These are phyloP conservation scores for Hypomyces perniciosus DNA, from an alignment of 2,329 filamentous ascomycete species.

Conservation along the genomic window DNA sequence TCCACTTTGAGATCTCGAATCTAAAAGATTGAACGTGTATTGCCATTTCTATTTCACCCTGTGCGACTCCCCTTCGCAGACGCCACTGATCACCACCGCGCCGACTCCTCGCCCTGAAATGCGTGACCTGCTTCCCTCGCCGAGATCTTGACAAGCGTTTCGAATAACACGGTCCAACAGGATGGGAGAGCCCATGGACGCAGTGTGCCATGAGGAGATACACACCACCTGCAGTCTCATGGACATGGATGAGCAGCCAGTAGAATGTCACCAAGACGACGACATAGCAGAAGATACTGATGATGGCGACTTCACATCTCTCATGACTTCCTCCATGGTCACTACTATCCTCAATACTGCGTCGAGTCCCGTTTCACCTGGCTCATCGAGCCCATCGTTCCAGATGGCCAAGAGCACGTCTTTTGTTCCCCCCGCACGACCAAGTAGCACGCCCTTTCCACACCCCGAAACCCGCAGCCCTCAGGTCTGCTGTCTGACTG, in stretches of 20 bases:
- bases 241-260: slow-evolving; percentile 6
- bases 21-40: no score
- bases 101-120: slow-evolving; percentile 8
- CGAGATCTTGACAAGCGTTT: slow-evolving; percentile 2
- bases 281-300: slow-evolving; percentile 16
- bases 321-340: slow-evolving; percentile 33
- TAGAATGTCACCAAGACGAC: slow-evolving; percentile 2
- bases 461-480: slow-evolving; percentile 43
- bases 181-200: slow-evolving; percentile 10
- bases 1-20: no score
- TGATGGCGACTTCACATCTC: slow-evolving; percentile 29
- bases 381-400: slow-evolving; percentile 46
- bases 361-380: slow-evolving; percentile 51
- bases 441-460: slow-evolving; percentile 56
- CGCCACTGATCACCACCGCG: neutral
- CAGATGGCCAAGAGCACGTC: slow-evolving; percentile 38
- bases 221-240: neutral
- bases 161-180: neutral
- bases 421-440: slow-evolving; percentile 37
- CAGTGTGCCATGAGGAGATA: slow-evolving; percentile 4
- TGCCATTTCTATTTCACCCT: no score
- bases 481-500: slow-evolving; percentile 23
- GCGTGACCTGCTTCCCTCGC: slow-evolving; percentile 1
- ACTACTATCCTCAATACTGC: slow-evolving; percentile 33
- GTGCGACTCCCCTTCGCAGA: neutral